Percentiles rank a stretch among this genome's conserved stretches.
phyloP scores from a whole-genome alignment of 1,139 yeast genomes.

The Geotrichum cucujoidarum region DNA sequence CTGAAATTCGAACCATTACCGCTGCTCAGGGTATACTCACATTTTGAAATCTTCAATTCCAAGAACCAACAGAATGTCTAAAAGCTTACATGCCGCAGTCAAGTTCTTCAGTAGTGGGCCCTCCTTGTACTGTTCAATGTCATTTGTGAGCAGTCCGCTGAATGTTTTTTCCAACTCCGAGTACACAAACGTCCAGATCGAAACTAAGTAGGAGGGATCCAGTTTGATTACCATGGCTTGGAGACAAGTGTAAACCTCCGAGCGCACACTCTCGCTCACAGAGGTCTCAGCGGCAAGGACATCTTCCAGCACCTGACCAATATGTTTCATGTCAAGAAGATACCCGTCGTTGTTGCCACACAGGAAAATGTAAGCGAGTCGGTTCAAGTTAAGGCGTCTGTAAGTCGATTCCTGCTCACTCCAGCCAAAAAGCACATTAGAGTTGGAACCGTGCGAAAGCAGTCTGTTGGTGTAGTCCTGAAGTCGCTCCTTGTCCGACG shows the following conservation, averaged over 20 bases:
- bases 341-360: conserved; percentile 58
- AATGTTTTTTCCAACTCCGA: conserved; percentile 57
- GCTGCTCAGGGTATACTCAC: too few relatives aligned
- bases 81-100: conserved; percentile 62
- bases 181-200: conserved; percentile 66
- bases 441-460: conserved; percentile 48
- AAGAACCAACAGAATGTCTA: conserved; percentile 66
- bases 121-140: conserved; percentile 21
- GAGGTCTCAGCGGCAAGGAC: conserved; percentile 25
- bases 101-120: conserved; percentile 23
- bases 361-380: conserved; percentile 59
- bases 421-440: conserved; percentile 63
- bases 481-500: conserved; percentile 54
- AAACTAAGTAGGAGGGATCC: conserved; percentile 57
- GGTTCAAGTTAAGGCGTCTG: conserved; percentile 47
- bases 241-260: conserved; percentile 53
- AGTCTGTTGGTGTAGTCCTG: conserved; percentile 50
- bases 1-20: too few relatives aligned
- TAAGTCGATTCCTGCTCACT: conserved; percentile 63
- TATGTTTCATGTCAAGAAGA: conserved; percentile 45
- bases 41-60: conserved; percentile 75
- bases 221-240: conserved; percentile 61
- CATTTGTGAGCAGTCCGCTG: conserved; percentile 36
- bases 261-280: conserved; percentile 33
- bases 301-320: conserved; percentile 47